Percentiles rank a stretch among this genome's conserved stretches.
These are phyloP conservation scores for Apiospora saccharicola DNA, from an alignment of 2,329 filamentous ascomycete genomes.

Conservation along the genomic window DNA sequence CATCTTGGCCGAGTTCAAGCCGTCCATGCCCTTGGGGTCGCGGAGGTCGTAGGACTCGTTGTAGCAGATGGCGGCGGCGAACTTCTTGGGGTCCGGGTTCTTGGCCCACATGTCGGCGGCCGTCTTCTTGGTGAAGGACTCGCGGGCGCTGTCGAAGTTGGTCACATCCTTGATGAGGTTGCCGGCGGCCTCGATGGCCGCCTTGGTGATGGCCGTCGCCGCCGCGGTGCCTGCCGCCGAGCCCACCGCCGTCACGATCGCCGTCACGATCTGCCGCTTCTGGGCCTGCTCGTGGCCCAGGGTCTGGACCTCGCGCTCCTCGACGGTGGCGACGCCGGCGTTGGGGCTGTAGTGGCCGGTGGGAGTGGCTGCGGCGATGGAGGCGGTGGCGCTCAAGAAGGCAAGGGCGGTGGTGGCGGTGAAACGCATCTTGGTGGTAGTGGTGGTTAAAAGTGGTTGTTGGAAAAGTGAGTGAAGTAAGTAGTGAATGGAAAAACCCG, in stretches of 20 bases:
- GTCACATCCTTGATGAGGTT: slow-evolving; percentile 11
- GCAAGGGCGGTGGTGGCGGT: slow-evolving; percentile 17
- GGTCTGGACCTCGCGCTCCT: neutral
- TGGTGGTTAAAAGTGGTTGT: neutral
- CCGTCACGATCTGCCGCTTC: slow-evolving; percentile 16
- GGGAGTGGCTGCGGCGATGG: neutral
- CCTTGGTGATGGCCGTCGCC: neutral
- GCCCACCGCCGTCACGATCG: slow-evolving; percentile 11
- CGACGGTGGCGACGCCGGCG: neutral
- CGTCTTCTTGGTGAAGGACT: slow-evolving; percentile 22
- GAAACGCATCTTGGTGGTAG: slow-evolving; percentile 22
- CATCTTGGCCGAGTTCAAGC: slow-evolving; percentile 22
- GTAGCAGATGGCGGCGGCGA: slow-evolving; percentile 24
- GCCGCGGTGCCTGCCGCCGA: slow-evolving; percentile 2
- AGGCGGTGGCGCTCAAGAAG: slow-evolving; percentile 18
- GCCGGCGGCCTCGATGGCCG: neutral
- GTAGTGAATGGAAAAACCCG: slow-evolving; percentile 10
- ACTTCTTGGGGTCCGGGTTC: slow-evolving; percentile 21
- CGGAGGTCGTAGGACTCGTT: slow-evolving; percentile 22
- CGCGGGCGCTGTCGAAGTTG: slow-evolving; percentile 24
- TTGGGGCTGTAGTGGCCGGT: slow-evolving; percentile 7
- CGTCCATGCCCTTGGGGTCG: slow-evolving; percentile 18
- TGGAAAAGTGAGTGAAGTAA: neutral
- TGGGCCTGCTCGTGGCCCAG: neutral
- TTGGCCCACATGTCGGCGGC: slow-evolving; percentile 9